Conservation (phyloP, 2,329 filamentous ascomycete genomes). For the Fusarium sterilihyphosum region DNA sequence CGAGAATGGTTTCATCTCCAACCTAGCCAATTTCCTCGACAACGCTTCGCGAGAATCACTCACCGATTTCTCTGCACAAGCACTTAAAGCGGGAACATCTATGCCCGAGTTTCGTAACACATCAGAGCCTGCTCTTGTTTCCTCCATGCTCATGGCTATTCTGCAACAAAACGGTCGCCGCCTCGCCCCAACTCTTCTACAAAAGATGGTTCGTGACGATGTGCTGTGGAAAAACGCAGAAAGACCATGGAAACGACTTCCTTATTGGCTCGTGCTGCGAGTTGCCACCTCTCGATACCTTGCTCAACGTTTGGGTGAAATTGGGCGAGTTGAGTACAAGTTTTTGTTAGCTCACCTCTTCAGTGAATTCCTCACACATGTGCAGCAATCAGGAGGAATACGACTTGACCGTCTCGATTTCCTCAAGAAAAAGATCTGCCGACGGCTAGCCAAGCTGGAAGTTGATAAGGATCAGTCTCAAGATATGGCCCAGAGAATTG, state of each 20-base stretch:
- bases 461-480: constrained; percentile 27
- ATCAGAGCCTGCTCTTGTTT: constrained; percentile 65
- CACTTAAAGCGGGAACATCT: constrained; percentile 61
- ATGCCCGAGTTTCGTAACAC: constrained; percentile 69
- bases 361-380: constrained; percentile 56
- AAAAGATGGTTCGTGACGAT: constrained; percentile 71
- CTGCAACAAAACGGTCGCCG: constrained; percentile 65
- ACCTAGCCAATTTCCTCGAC: constrained; percentile 64
- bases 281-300: constrained; percentile 67
- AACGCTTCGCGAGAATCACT: constrained; percentile 64
- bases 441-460: constrained; percentile 41
- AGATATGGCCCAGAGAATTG: constrained; percentile 13
- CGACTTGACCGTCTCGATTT: constrained; percentile 33
- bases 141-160: constrained; percentile 68
- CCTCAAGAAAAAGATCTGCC: constrained; percentile 41
- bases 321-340: constrained; percentile 62
- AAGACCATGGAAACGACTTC: constrained; percentile 70
- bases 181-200: constrained; percentile 51
- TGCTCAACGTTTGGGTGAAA: constrained; percentile 43
- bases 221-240: constrained; percentile 60
- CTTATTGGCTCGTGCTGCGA: constrained; percentile 71
- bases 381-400: background rate
- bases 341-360: constrained; percentile 61
- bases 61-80: constrained; percentile 61
- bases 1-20: constrained; percentile 37